Base-by-base conservation (phyloP, 139 green algal genomes). In the Tetradesmus obliquus region DNA sequence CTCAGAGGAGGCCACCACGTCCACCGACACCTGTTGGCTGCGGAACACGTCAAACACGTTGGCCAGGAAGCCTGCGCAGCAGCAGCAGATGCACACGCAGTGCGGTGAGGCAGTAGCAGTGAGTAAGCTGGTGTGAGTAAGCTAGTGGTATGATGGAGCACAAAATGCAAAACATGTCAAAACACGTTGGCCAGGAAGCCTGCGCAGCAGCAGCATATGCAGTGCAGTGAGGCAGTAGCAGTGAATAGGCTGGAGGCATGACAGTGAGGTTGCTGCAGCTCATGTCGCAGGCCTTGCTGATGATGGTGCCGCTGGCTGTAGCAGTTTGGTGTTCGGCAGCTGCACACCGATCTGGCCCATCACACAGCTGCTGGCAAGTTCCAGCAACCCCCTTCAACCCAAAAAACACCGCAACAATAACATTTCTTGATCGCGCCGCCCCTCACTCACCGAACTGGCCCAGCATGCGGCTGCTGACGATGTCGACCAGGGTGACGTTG, bases 1-100 rank as follows among this genome's bases (percentile, higher is more conserved):
- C 93, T 99, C 98, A n/a, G 88, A 96, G 4, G 98, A 99, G 51
- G 98, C 98, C 60, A 99, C 98, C 45, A 99, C 97, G 91, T 99
- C 98, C 32, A 99, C 98, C 6, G 94, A 97, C 76, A 99, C 97
- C 89, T 97, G 86, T 62, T 98, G 93, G 5, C 94, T 62, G 45
- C 94, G 88, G 93, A 99, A 99, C 5, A 99, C 94, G 32, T 97
- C 93, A 93, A 99, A 99, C 60, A 99, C 96, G 17, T 93, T 94
- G 2, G 96, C 94, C 91, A 98, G 93, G 90, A 98, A 98, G 55
- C 96, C 96, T 92, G 72, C 55, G 32, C 2, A 55, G 51, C 20
- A 60, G 55, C 7, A 79, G 9, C 22, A 58, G 55, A 45, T 51
- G 24, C 58, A 89, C 2, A 62, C 45, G 15, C 62, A 62, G n/a